phyloP scores from a whole-genome alignment of 163 green algal genomes.

The Chlorella variabilis region DNA sequence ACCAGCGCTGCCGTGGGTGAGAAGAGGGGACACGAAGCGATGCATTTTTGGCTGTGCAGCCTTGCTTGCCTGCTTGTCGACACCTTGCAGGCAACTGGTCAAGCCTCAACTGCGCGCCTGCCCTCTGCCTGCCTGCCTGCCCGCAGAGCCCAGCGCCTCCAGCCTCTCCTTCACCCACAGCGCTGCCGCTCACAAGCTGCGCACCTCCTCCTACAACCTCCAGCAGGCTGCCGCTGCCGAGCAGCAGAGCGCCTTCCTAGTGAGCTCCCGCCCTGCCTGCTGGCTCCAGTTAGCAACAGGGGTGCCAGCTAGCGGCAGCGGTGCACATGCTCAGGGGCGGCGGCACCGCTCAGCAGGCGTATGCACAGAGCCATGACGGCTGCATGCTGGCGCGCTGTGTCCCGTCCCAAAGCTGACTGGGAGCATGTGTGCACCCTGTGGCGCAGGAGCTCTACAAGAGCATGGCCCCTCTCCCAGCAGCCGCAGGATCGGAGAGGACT shows the following conservation, averaged over 20 bases:
- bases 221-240: neutral
- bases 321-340: too few relatives aligned
- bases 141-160: neutral
- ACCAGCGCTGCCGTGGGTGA: neutral
- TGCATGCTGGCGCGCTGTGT: too few relatives aligned
- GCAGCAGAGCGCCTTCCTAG: conserved; percentile 10
- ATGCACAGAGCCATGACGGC: too few relatives aligned
- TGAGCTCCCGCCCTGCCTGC: neutral
- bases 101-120: neutral
- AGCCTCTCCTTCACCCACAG: neutral
- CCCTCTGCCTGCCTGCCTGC: neutral
- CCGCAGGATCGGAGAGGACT: neutral
- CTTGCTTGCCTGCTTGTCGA: too few relatives aligned
- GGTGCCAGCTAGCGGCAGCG: too few relatives aligned
- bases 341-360: too few relatives aligned
- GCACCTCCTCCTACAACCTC: neutral
- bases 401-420: too few relatives aligned
- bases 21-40: too few relatives aligned
- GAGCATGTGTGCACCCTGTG: too few relatives aligned
- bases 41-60: too few relatives aligned
- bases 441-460: conserved; percentile 31
- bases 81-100: too few relatives aligned
- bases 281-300: too few relatives aligned
- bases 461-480: neutral
- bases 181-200: neutral